Conservation (phyloP, 1,139 yeast species). For the Candida sanyaensis region DNA sequence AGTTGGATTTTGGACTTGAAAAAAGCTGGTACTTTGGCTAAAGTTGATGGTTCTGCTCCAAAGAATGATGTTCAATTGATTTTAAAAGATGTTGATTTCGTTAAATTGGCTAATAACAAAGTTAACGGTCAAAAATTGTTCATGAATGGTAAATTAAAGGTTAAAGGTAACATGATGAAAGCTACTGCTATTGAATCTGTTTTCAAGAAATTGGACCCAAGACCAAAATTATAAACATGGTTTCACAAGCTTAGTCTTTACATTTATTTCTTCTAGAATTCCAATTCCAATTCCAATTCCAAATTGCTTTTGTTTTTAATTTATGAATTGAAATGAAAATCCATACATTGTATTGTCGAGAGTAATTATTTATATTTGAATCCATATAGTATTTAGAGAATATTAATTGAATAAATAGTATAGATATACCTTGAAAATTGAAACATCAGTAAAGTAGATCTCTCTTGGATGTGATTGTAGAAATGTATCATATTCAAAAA, state of each 20-base stretch:
- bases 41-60: constrained; percentile 51
- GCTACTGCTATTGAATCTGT: constrained; percentile 78
- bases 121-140: constrained; percentile 84
- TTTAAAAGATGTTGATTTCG: constrained; percentile 66
- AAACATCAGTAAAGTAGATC: too few species aligned
- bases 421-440: too few species aligned
- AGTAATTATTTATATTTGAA: neutral
- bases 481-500: too few species aligned
- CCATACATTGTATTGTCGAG: neutral
- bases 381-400: neutral
- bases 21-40: constrained; percentile 56
- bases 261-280: neutral
- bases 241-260: neutral
- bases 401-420: neutral
- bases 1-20: constrained; percentile 76
- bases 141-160: constrained; percentile 82
- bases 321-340: neutral
- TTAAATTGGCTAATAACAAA: constrained; percentile 71
- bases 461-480: too few species aligned
- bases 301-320: neutral
- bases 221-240: constrained; percentile 43
- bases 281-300: too few species aligned
- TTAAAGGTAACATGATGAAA: constrained; percentile 89
- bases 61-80: constrained; percentile 68
- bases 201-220: constrained; percentile 65